Base-by-base conservation (phyloP, 805 yeast species). In the Zygoascus flipseniorum region DNA sequence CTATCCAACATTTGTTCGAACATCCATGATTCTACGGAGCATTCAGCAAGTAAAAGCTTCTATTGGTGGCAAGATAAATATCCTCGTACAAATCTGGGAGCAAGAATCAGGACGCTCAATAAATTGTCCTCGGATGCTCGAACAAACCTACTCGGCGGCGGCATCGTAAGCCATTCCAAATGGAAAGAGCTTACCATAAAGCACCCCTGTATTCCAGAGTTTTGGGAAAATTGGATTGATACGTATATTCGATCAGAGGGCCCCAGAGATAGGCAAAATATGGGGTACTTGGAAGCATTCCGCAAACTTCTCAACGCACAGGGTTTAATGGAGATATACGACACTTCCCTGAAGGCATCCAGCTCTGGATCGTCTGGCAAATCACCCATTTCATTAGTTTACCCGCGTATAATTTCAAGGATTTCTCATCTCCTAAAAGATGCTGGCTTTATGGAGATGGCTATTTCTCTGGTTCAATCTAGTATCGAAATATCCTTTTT, bases 371-470 rank as follows among this genome's bases (percentile, higher is more conserved):
- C 26, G 20, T 35, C 39, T 5, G 28, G 28, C 3, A 35, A 13
- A n/a, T 35, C 39, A 8, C 13, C 16, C 8, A 10, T 35, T 35
- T 35, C 39, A 35, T 35, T 8, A 35, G 48, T 54, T 8, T 54
- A 52, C 18, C 19, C 35, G 8, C 39, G 20, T 5, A 32, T 58
- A 20, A 32, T 55, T 8, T 47, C 47, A 28, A 20, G 35, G 10
- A 19, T 55, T 9, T 39, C 52, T 8, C 16, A 20, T 16, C 42
- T 52, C 23, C 42, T 57, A 35, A 32, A 35, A 31, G 47, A 47
- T 9, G 52, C 57, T 2, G 65, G 65, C 8, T 62, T 61, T 47
- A 31, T 35, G 9, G 66, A 62, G 48, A 50, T 52, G 19, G 60
- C 60, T 2, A 43, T 55, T n/a, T 60, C 55, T 1, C 47, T 60